Conservation (phyloP, 495 filamentous ascomycete species). For the Pyrenula aspistea region DNA sequence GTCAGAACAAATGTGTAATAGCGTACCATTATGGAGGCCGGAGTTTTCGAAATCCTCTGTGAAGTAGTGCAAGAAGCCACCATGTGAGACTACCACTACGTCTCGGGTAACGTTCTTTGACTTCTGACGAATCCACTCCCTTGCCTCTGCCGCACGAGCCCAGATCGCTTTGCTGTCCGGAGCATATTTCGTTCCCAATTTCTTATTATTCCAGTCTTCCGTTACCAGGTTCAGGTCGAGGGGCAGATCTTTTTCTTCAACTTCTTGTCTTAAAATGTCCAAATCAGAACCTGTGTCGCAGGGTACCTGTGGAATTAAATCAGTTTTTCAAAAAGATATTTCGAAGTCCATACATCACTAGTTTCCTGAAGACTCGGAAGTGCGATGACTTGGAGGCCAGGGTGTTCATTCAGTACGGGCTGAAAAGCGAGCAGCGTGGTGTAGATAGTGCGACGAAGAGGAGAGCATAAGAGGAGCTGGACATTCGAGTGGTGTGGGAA, state of each 20-base stretch:
- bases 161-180: slow-evolving; percentile 46
- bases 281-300: slow-evolving; percentile 66
- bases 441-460: slow-evolving; percentile 72
- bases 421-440: slow-evolving; percentile 65
- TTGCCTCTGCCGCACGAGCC: slow-evolving; percentile 48
- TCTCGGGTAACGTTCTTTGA: slow-evolving; percentile 37
- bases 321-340: no score
- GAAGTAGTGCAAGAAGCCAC: slow-evolving; percentile 62
- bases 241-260: slow-evolving; percentile 32
- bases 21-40: slow-evolving; percentile 39
- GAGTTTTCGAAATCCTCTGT: slow-evolving; percentile 71
- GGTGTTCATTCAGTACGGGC: slow-evolving; percentile 32
- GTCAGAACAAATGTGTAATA: background rate
- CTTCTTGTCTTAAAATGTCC: slow-evolving; percentile 46
- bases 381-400: slow-evolving; percentile 46
- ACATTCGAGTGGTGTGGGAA: slow-evolving; percentile 57
- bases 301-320: no score
- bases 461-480: slow-evolving; percentile 68
- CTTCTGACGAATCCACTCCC: slow-evolving; percentile 52
- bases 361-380: slow-evolving; percentile 78
- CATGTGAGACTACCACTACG: slow-evolving; percentile 57
- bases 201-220: slow-evolving; percentile 63
- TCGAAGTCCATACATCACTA: no score
- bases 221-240: slow-evolving; percentile 53
- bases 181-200: slow-evolving; percentile 37